Evolutionary conservation across 164 flowering plant genomes (phyloP), one percentile per base, ranked within the genome.

Genomic region (Cinnamomum chago): DNA sequence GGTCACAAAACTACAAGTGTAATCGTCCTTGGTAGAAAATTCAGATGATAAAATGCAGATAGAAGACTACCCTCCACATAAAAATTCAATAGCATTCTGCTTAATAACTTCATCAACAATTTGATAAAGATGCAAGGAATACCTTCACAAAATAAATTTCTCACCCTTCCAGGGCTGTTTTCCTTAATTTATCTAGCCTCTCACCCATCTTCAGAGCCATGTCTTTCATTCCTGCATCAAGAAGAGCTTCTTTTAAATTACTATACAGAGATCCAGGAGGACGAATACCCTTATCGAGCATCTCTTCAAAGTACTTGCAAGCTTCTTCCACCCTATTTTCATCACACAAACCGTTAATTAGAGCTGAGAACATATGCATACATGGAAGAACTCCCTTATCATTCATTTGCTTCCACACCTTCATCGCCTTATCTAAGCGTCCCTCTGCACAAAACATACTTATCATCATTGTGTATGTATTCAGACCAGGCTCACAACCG

Each of bases 231-330:
- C 97, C 98, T 14, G 80, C 83, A 25, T 89, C 89, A 68, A 90
- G 78, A 70, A 95, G 97, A 78, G 84, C 82, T 58, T 87, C 82
- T 73, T 89, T 94, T 68, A 94, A 81, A 68, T 82, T 81, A 73
- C 89, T 82, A 77, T 85, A 92, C 92, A 90, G 66, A 11, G 64
- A 84, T 0, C 83, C 86, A 1, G 95, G 95, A 66, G 97, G 97
- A 72, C 94, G 81, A 65, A 95, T 89, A 0, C 98, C 98, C 81
- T 83, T 73, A 58, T 88, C 90, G 76, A 95, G 67, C 98, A 95
- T 95, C 78, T 95, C 92, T 55, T 83, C 79, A 62, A 92, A 88
- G 78, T 84, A 91, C 47, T 80, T 83, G 77, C 92, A 85, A 28
- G 97, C 97, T 28, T 89, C 93, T 24, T 88, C 95, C 28, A 95